phyloP scores from a whole-genome alignment of 2,329 filamentous ascomycete genomes.

The Penicillium nordicum region DNA sequence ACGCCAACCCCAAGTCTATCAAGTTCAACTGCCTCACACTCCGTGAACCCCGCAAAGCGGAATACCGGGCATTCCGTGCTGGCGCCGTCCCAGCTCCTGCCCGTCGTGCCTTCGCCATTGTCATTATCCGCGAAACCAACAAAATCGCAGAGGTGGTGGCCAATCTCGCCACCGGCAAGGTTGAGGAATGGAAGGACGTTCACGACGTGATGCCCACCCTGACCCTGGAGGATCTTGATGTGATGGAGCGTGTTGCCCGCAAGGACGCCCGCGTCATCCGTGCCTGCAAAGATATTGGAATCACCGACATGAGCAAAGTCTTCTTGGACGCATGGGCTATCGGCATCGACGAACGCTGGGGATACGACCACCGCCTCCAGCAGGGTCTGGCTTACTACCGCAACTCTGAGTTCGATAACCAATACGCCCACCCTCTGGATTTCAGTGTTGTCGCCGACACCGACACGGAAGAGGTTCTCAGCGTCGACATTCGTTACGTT shows the following conservation, averaged over 20 bases:
- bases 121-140: slow-evolving; percentile 40
- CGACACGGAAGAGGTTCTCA: slow-evolving; percentile 29
- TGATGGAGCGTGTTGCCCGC: slow-evolving; percentile 34
- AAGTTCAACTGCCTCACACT: slow-evolving; percentile 50
- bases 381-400: slow-evolving; percentile 36
- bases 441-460: slow-evolving; percentile 28
- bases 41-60: slow-evolving; percentile 47
- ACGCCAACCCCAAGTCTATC: slow-evolving; percentile 28
- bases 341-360: slow-evolving; percentile 37
- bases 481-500: slow-evolving; percentile 26
- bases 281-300: slow-evolving; percentile 35
- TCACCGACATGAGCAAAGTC: slow-evolving; percentile 36
- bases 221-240: slow-evolving; percentile 36
- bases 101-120: slow-evolving; percentile 46
- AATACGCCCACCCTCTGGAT: slow-evolving; percentile 32
- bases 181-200: slow-evolving; percentile 36
- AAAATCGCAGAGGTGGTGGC: slow-evolving; percentile 29
- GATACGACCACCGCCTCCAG: slow-evolving; percentile 33
- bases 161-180: slow-evolving; percentile 25
- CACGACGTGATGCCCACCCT: slow-evolving; percentile 47
- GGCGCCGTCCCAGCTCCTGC: slow-evolving; percentile 31
- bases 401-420: slow-evolving; percentile 28
- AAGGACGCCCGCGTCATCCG: slow-evolving; percentile 32
- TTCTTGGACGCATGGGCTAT: slow-evolving; percentile 39
- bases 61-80: slow-evolving; percentile 34